Evolutionary conservation across 2,329 filamentous ascomycete genomes (phyloP), one percentile per base, ranked within the genome.

Genomic region (Cordyceps pruinosa): DNA sequence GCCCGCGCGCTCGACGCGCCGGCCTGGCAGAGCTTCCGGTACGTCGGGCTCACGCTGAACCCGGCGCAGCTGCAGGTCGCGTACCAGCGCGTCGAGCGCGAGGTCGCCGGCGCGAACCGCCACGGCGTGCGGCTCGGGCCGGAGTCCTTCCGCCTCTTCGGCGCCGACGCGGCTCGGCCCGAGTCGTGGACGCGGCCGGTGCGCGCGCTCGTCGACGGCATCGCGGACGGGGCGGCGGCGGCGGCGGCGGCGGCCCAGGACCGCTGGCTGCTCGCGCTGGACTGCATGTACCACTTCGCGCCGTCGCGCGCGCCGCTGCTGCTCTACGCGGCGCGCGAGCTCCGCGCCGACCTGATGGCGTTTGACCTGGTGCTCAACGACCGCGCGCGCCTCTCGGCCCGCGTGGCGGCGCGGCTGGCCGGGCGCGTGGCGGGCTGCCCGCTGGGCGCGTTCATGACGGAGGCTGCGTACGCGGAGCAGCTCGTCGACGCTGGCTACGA

Each of bases 231-330:
- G n/a, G n/a, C n/a, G n/a, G n/a, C n/a, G n/a, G n/a, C n/a, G n/a
- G n/a, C n/a, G n/a, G n/a, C n/a, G n/a, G 61, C 64, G 28, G 51
- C 39, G 2, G 65, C 66, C 5, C 56, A 55, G 0, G 66, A 79
- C 50, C 62, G 65, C n/a, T 83, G 79, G 79, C 68, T 84, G 0
- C 70, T 84, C 1, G 81, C 76, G 0, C 70, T 84, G 1, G 81
- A 84, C 63, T 79, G 79, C 2, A 64, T 82, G 5, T 84, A 84
- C 56, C 80, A 84, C 63, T 84, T 83, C 62, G 70, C 69, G 0
- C 81, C 80, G 0, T 82, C 79, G 0, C 69, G 81, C 15, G 70
- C 67, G 55, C 73, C 75, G 0, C 63, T 82, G 2, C 72, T 83
- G 15, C 57, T 66, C 8, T 70, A 77, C 44, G 51, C 77, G 1